A percentile compares a stretch with the other conserved stretches of the same genome.
Evolutionary conservation across 1,284 basidiomycete genomes (phyloP).

Genomic region (Malassezia arunalokei): DNA sequence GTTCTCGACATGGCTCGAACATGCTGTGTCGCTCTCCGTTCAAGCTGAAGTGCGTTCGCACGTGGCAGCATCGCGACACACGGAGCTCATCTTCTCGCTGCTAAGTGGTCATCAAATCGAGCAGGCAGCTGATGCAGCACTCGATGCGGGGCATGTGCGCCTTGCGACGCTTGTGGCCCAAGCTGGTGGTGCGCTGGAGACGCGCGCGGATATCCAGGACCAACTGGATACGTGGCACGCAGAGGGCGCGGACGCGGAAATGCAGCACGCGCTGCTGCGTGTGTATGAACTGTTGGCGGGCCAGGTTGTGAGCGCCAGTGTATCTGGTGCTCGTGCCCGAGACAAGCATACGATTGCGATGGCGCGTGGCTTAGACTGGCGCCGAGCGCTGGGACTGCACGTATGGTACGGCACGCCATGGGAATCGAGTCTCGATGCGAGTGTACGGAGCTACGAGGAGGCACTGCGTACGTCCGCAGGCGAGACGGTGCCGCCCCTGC

Average conservation of each 20-base stretch:
- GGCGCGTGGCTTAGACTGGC: slow-evolving; percentile 83
- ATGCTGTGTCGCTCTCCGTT: slow-evolving; percentile 60
- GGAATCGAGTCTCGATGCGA: slow-evolving; percentile 60
- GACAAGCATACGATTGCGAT: slow-evolving; percentile 54
- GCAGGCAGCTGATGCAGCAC: slow-evolving; percentile 64
- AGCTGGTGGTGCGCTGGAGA: slow-evolving; percentile 65
- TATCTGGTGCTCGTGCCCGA: slow-evolving; percentile 53
- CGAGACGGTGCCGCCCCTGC: slow-evolving; percentile 44
- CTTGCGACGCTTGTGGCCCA: slow-evolving; percentile 87
- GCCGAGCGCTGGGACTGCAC: slow-evolving; percentile 76
- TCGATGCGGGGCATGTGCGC: slow-evolving; percentile 66
- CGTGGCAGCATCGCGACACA: slow-evolving; percentile 28
- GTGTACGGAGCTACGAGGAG: slow-evolving; percentile 58
- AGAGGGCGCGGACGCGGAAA: slow-evolving; percentile 61
- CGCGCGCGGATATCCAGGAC: slow-evolving; percentile 60
- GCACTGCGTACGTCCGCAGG: slow-evolving; percentile 9
- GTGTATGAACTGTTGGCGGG: slow-evolving; percentile 79
- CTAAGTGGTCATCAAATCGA: slow-evolving; percentile 79
- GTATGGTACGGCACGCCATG: slow-evolving; percentile 76
- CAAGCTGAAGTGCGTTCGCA: slow-evolving; percentile 51
- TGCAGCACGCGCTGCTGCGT: slow-evolving; percentile 61
- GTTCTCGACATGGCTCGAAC: slow-evolving; percentile 72
- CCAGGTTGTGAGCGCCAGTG: slow-evolving; percentile 55
- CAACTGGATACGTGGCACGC: slow-evolving; percentile 77
- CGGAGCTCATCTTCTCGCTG: slow-evolving; percentile 56